Evolutionary conservation across 352 stramenopile genomes (phyloP).

Genomic region (Globisporangium polare): DNA sequence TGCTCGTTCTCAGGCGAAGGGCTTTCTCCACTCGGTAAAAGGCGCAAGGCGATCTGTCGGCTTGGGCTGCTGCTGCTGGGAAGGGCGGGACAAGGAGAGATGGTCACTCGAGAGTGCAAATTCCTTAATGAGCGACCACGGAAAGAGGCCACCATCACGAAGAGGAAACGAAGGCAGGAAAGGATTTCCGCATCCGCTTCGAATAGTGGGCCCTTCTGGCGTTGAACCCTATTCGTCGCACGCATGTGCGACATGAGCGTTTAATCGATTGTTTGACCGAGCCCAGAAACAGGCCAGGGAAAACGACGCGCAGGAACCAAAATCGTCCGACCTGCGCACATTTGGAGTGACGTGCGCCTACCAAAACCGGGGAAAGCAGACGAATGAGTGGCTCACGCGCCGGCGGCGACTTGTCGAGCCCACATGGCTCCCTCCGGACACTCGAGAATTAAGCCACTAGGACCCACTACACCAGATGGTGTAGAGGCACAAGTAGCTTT

Average conservation of each 20-base stretch:
- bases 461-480: too few species aligned
- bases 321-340: constrained; percentile 1
- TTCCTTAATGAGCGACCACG: constrained; percentile 11
- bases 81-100: constrained; percentile 9
- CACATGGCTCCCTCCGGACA: too few species aligned
- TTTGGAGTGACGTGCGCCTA: constrained; percentile 5
- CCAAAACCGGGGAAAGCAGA: constrained; percentile 3
- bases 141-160: not conserved
- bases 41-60: not conserved
- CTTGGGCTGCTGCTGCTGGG: not conserved
- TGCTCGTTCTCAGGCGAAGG: constrained; percentile 10
- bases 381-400: not conserved
- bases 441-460: too few species aligned
- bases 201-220: not conserved
- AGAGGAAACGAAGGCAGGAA: constrained; percentile 1
- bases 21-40: constrained; percentile 15
- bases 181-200: not conserved
- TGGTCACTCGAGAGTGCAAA: constrained; percentile 9
- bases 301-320: constrained; percentile 1
- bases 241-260: too few species aligned
- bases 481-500: too few species aligned
- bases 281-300: not conserved
- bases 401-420: not conserved
- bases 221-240: constrained; percentile 3
- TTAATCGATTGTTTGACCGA: not conserved